A percentile compares a stretch with the other conserved stretches of the same genome.
Evolutionary conservation across 768 basidiomycete species (phyloP).

Genomic region (Pisolithus tinctorius): DNA sequence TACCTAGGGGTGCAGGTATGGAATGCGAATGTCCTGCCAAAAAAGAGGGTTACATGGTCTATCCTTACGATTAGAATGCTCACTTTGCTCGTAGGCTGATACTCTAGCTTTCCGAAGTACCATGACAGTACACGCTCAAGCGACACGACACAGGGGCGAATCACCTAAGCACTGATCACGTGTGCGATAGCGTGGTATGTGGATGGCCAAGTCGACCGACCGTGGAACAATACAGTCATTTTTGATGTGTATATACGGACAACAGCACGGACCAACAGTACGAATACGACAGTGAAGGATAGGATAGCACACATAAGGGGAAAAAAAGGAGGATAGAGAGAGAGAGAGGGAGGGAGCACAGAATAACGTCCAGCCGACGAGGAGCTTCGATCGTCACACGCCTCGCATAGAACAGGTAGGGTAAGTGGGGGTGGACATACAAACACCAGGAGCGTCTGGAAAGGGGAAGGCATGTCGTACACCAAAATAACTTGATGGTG

Average conservation of each 20-base stretch:
- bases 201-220: too few relatives aligned
- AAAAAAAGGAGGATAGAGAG: conserved; percentile 3
- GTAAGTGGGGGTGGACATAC: conserved; percentile 1
- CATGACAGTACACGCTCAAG: background rate
- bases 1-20: conserved; percentile 32
- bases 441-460: conserved; percentile 15
- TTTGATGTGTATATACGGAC: conserved; percentile 23
- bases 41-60: background rate
- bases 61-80: background rate
- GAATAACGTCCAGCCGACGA: conserved; percentile 8
- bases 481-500: background rate
- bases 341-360: conserved; percentile 10
- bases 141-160: background rate
- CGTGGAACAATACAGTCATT: conserved; percentile 23
- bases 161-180: conserved; percentile 1
- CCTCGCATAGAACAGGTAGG: conserved; percentile 21
- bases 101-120: background rate
- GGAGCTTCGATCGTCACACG: conserved; percentile 17
- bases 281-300: conserved; percentile 15
- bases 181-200: conserved; percentile 9
- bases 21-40: conserved; percentile 20
- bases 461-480: background rate
- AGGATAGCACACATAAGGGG: conserved; percentile 15
- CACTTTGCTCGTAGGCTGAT: conserved; percentile 18
- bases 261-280: conserved; percentile 22